Evolutionary conservation across 352 stramenopile genomes (phyloP).

Genomic region (Poterioochromonas sp.): DNA sequence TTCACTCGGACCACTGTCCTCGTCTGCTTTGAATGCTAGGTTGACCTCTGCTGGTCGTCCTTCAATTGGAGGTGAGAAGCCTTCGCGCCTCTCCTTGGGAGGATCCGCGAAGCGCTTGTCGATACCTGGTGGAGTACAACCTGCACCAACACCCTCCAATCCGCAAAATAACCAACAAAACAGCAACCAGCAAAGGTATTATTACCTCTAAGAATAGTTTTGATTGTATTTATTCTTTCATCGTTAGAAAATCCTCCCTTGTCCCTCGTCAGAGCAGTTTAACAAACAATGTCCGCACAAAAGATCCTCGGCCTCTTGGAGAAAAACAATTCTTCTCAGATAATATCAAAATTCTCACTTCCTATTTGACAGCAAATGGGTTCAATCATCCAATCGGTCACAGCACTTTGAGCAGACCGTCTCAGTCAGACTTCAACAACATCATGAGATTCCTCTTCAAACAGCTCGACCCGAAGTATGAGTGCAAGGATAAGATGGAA

Average conservation of each 20-base stretch:
- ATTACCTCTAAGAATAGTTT: too few relatives aligned
- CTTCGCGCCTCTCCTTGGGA: neutral
- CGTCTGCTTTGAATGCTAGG: neutral
- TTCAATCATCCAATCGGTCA: constrained; percentile 80
- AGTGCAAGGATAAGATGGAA: constrained; percentile 60
- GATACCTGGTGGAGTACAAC: neutral
- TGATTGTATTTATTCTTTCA: too few relatives aligned
- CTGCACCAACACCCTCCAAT: neutral
- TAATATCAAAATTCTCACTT: constrained; percentile 79
- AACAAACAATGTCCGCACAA: neutral
- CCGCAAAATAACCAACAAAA: too few relatives aligned
- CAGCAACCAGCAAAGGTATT: too few relatives aligned
- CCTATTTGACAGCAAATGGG: constrained; percentile 75
- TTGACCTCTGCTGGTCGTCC: neutral
- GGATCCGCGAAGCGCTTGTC: neutral
- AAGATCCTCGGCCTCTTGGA: constrained; percentile 65
- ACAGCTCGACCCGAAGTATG: constrained; percentile 78
- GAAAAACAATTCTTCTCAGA: constrained; percentile 83
- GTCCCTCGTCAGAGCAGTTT: neutral
- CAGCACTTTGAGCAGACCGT: constrained; percentile 79
- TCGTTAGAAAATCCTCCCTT: neutral
- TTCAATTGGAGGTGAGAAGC: neutral
- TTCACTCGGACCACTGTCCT: neutral
- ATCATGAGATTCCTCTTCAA: constrained; percentile 93
- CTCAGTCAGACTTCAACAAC: constrained; percentile 91